Percentiles rank a stretch among this genome's conserved stretches.
phyloP scores from a whole-genome alignment of 495 filamentous ascomycete genomes.

The Aspergillus funiculosus region DNA sequence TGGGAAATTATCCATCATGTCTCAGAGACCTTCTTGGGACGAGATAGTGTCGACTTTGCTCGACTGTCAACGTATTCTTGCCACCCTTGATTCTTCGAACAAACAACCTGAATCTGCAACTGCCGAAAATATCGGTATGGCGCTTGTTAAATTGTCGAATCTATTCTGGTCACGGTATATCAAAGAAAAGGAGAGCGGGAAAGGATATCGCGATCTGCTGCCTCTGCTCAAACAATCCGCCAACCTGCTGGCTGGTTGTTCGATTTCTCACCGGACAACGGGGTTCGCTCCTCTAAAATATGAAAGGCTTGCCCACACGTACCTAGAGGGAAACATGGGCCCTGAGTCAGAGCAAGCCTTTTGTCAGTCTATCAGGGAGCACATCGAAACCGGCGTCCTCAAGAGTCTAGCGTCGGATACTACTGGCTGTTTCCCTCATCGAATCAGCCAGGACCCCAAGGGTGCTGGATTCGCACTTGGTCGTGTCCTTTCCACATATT shows the following conservation, averaged over 20 bases:
- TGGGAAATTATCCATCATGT: conserved; percentile 38
- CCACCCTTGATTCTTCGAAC: conserved; percentile 33
- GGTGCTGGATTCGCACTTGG: conserved; percentile 41
- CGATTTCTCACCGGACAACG: conserved; percentile 35
- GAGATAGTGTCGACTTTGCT: conserved; percentile 33
- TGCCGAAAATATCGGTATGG: conserved; percentile 23
- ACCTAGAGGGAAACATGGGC: conserved; percentile 33
- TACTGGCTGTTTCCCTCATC: conserved; percentile 22
- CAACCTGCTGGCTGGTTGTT: conserved; percentile 36
- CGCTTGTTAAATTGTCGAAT: conserved; percentile 60
- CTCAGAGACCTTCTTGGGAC: conserved; percentile 36
- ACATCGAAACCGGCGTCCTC: conserved; percentile 42
- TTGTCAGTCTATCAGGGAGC: conserved; percentile 40
- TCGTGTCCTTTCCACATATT: conserved; percentile 41
- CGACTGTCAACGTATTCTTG: conserved; percentile 37
- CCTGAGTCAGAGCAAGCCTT: conserved; percentile 38
- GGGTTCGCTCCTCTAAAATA: conserved; percentile 50
- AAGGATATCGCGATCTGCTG: conserved; percentile 31
- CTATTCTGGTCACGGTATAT: conserved; percentile 66
- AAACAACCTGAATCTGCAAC: conserved; percentile 14
- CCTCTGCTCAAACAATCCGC: conserved; percentile 47
- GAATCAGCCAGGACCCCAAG: conserved; percentile 30
- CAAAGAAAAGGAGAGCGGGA: conserved; percentile 41
- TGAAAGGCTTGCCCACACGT: conserved; percentile 47
- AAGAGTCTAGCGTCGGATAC: conserved; percentile 27